phyloP scores from a whole-genome alignment of 441 rosid species.

The Omphalea diandra region DNA sequence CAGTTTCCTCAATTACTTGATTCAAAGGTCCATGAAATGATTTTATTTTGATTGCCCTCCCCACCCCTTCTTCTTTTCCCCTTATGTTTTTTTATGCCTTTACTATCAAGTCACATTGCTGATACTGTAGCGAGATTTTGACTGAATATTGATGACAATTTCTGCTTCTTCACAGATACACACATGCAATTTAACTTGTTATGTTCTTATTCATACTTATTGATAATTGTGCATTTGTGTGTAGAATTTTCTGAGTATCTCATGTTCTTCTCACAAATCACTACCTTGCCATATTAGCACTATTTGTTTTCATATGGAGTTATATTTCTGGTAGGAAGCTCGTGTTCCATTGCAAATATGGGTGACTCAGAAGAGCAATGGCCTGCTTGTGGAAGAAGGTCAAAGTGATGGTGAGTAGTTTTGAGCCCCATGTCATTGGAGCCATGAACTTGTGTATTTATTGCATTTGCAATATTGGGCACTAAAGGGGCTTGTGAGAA shows the following conservation, averaged over 20 bases:
- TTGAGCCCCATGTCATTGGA: slow-evolving; percentile 6
- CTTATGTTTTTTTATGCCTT: background rate
- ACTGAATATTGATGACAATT: background rate
- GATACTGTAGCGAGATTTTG: background rate
- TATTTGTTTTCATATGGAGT: slow-evolving; percentile 2
- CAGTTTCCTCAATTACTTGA: slow-evolving; percentile 30
- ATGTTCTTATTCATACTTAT: background rate
- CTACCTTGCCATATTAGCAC: slow-evolving; percentile 8
- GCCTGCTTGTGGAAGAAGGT: slow-evolving; percentile 70
- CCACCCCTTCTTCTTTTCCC: background rate
- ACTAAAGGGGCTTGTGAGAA: background rate
- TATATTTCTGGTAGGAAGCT: slow-evolving; percentile 59
- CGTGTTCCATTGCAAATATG: slow-evolving; percentile 87
- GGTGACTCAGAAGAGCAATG: slow-evolving; percentile 75
- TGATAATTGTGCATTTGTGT: background rate
- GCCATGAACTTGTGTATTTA: background rate
- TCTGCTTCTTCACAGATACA: background rate
- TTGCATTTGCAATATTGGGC: background rate
- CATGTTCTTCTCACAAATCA: background rate
- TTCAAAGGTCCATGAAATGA: background rate
- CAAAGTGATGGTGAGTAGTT: slow-evolving; percentile 62
- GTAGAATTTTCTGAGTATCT: slow-evolving; percentile 1
- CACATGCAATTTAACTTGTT: background rate
- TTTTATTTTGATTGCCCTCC: background rate
- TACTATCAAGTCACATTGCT: background rate